These are phyloP conservation scores for Aspergillus sergii DNA, from an alignment of 2,329 filamentous ascomycete genomes.

Conservation along the genomic window DNA sequence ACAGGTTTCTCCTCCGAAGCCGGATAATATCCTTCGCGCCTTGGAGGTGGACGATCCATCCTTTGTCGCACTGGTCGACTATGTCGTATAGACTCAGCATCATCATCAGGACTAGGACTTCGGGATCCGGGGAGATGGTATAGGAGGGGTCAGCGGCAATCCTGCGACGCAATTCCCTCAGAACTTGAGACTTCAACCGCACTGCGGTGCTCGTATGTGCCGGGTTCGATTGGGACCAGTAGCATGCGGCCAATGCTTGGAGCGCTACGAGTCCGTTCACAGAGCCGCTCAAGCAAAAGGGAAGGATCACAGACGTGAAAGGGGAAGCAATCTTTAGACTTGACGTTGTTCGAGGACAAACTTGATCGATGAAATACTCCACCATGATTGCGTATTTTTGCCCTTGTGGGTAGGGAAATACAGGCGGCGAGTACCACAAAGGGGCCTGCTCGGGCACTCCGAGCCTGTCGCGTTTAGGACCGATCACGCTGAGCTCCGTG, in stretches of 20 bases:
- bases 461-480: background rate
- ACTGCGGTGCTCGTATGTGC: background rate
- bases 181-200: background rate
- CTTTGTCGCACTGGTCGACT: constrained; percentile 32
- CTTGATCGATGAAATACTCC: background rate
- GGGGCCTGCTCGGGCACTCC: background rate
- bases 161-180: background rate
- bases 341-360: background rate
- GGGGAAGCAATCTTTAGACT: background rate
- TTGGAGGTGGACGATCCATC: constrained; percentile 45
- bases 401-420: background rate
- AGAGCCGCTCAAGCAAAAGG: background rate
- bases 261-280: background rate
- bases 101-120: constrained; percentile 35
- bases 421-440: background rate
- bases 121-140: constrained; percentile 6
- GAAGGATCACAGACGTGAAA: background rate
- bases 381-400: background rate
- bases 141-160: background rate
- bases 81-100: constrained; percentile 40
- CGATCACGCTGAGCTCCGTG: background rate
- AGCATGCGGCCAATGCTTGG: background rate
- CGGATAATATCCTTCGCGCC: constrained; percentile 45
- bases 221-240: background rate
- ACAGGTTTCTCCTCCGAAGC: constrained; percentile 29